Evolutionary conservation across 371 early-diverging fungal species (phyloP).

Genomic region (Mucor ambiguus): DNA sequence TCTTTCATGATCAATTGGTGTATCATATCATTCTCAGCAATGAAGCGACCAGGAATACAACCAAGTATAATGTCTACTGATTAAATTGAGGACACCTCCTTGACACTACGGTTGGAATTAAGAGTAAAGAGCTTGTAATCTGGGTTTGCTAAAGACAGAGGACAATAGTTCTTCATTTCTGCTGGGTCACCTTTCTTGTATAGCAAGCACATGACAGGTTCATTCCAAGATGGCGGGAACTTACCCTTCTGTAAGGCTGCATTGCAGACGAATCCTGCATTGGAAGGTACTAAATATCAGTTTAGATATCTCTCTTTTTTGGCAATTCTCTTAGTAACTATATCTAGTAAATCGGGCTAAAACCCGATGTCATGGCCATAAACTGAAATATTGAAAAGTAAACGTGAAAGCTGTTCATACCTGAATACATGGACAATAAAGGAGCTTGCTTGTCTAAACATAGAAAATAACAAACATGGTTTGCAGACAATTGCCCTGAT

Average conservation of each 20-base stretch:
- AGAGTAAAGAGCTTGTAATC: constrained; percentile 13
- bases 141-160: constrained; percentile 9
- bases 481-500: too few species aligned
- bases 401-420: too few species aligned
- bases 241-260: background rate
- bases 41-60: constrained; percentile 10
- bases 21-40: constrained; percentile 7
- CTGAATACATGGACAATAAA: too few species aligned
- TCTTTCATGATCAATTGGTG: background rate
- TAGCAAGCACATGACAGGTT: background rate
- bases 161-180: constrained; percentile 25
- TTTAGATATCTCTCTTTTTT: too few species aligned
- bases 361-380: too few species aligned
- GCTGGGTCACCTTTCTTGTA: constrained; percentile 6
- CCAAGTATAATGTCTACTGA: constrained; percentile 8
- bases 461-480: too few species aligned
- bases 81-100: background rate
- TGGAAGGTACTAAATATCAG: too few species aligned
- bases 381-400: too few species aligned
- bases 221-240: background rate
- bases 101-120: background rate
- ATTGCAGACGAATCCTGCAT: too few species aligned
- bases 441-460: too few species aligned
- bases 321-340: too few species aligned
- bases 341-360: too few species aligned